Percentiles rank a stretch among this genome's conserved stretches.
Conservation (phyloP, 2,329 filamentous ascomycete genomes). For the Trichoderma oligosporum region DNA sequence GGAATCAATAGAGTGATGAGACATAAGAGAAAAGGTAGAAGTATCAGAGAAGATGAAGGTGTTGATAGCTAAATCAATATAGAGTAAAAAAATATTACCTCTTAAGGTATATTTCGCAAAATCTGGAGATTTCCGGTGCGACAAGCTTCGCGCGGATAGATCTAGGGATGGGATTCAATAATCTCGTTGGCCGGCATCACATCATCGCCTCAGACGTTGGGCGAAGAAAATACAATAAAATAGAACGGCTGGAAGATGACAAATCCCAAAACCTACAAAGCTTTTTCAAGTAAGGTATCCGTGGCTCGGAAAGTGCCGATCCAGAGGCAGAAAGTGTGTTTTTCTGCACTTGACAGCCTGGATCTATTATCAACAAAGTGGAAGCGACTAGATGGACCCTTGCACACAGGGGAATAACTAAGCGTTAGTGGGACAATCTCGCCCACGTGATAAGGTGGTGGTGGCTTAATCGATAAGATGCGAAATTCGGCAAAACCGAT, state of each 20-base stretch:
- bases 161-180: slow-evolving; percentile 28
- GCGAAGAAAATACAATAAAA: slow-evolving; percentile 17
- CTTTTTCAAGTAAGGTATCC: background rate
- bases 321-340: slow-evolving; percentile 25
- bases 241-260: background rate
- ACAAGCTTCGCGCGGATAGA: slow-evolving; percentile 28
- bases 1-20: background rate
- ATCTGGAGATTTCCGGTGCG: slow-evolving; percentile 17
- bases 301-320: background rate
- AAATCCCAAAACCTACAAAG: background rate
- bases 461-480: slow-evolving; percentile 30
- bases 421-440: slow-evolving; percentile 39
- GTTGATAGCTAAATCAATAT: background rate
- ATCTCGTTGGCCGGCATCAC: slow-evolving; percentile 35
- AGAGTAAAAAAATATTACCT: background rate
- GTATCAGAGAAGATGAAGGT: background rate
- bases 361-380: slow-evolving; percentile 25
- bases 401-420: background rate
- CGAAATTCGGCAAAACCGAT: slow-evolving; percentile 28
- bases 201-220: slow-evolving; percentile 37
- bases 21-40: background rate
- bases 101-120: background rate
- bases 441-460: slow-evolving; percentile 39
- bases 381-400: slow-evolving; percentile 15
- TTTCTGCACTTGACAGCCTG: slow-evolving; percentile 26